These are phyloP conservation scores for Aspergillus melleus DNA, from an alignment of 2,329 filamentous ascomycete species.

Conservation along the genomic window DNA sequence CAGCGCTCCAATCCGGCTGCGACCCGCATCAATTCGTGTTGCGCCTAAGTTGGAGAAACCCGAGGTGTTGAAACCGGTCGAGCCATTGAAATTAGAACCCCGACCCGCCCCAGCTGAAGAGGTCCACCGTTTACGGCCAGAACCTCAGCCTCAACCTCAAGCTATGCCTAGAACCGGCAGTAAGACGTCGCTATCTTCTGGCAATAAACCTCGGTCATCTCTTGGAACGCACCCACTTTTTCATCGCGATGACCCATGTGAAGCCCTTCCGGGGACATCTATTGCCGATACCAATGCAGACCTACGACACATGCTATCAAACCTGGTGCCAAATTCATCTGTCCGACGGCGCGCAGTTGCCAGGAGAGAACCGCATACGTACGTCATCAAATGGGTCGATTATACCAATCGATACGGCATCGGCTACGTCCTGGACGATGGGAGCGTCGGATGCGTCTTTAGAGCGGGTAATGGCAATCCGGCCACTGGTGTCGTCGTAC, in stretches of 20 bases:
- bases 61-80: conserved; percentile 3
- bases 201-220: conserved; percentile 34
- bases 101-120: conserved; percentile 2
- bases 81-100: not conserved
- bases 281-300: conserved; percentile 40
- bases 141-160: conserved; percentile 17
- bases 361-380: conserved; percentile 39
- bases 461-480: conserved; percentile 47
- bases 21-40: conserved; percentile 14
- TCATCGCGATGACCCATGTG: conserved; percentile 38
- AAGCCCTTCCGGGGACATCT: conserved; percentile 41
- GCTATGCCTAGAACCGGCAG: conserved; percentile 27
- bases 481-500: conserved; percentile 47
- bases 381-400: conserved; percentile 55
- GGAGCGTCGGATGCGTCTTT: conserved; percentile 52
- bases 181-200: conserved; percentile 25
- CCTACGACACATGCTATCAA: conserved; percentile 40
- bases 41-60: conserved; percentile 7
- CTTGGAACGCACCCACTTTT: conserved; percentile 40
- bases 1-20: conserved; percentile 13
- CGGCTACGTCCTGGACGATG: conserved; percentile 53
- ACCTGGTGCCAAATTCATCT: conserved; percentile 34
- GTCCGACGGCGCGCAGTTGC: conserved; percentile 31
- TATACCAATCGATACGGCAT: conserved; percentile 55
- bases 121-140: conserved; percentile 12